Conservation (phyloP, 2,329 filamentous ascomycete genomes). For the Ophiostoma ips region DNA sequence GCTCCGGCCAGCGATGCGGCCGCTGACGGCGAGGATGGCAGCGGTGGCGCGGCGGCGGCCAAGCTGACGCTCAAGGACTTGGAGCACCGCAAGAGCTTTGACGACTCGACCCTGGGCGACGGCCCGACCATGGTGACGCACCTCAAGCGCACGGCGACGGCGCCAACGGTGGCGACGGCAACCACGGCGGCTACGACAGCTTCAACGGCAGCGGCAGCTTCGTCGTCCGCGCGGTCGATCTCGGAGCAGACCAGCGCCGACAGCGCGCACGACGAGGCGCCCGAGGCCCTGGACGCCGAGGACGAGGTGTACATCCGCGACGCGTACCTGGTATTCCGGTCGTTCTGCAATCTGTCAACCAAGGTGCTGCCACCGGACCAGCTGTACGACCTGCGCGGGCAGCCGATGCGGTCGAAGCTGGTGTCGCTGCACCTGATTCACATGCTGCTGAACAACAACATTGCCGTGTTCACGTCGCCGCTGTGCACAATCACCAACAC, state of each 20-base stretch:
- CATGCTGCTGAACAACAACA: constrained; percentile 88
- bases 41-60: constrained; percentile 16
- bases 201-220: too few species aligned
- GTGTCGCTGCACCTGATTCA: constrained; percentile 92
- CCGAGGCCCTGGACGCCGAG: constrained; percentile 53
- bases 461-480: constrained; percentile 78
- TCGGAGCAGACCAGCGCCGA: constrained; percentile 44
- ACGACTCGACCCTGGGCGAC: constrained; percentile 52
- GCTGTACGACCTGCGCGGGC: constrained; percentile 79
- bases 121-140: constrained; percentile 54
- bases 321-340: constrained; percentile 91
- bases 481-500: constrained; percentile 86
- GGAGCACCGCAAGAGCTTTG: constrained; percentile 54
- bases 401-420: constrained; percentile 94
- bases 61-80: constrained; percentile 55
- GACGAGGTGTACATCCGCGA: constrained; percentile 97
- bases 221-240: constrained; percentile 33
- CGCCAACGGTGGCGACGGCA: too few species aligned
- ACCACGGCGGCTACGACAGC: too few species aligned
- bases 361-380: constrained; percentile 83
- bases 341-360: constrained; percentile 93
- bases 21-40: constrained; percentile 10
- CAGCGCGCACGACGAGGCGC: constrained; percentile 37
- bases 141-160: constrained; percentile 29
- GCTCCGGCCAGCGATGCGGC: too few species aligned